Conservation (phyloP, 148 eudicot species). For the Camellia lanceoleosa region DNA sequence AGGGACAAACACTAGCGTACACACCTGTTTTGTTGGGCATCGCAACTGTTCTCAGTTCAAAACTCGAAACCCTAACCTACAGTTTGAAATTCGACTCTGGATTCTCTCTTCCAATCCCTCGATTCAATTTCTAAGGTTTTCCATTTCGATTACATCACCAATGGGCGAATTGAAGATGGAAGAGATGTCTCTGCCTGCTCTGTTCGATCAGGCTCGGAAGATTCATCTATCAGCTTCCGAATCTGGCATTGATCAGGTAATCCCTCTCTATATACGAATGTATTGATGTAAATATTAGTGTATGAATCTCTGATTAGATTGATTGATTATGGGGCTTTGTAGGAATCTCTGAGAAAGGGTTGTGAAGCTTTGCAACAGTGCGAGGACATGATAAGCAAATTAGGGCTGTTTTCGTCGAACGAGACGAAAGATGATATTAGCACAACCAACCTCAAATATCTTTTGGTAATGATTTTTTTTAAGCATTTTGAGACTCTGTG, state of each 20-base stretch:
- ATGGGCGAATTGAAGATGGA: constrained; percentile 49
- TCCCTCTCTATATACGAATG: background rate
- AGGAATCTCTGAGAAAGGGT: constrained; percentile 12
- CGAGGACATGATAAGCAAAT: constrained; percentile 19
- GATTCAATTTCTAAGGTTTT: background rate
- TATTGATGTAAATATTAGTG: background rate
- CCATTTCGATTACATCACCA: background rate
- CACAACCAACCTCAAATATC: constrained; percentile 18
- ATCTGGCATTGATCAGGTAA: constrained; percentile 50
- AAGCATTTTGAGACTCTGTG: background rate
- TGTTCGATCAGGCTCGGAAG: constrained; percentile 58
- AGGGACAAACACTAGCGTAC: background rate
- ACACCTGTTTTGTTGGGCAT: background rate
- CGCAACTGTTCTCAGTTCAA: background rate
- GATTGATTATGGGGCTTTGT: background rate
- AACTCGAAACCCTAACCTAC: background rate
- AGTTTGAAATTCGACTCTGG: background rate
- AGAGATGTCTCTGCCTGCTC: constrained; percentile 49
- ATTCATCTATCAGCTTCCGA: constrained; percentile 43
- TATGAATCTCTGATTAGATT: too few relatives aligned
- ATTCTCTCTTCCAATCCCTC: background rate
- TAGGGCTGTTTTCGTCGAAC: constrained; percentile 21
- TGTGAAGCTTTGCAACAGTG: constrained; percentile 17
- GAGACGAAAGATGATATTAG: constrained; percentile 22
- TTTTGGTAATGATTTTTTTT: constrained; percentile 5